Base-by-base conservation (phyloP, 169 alveolate species). In the Cryptosporidium canis region DNA sequence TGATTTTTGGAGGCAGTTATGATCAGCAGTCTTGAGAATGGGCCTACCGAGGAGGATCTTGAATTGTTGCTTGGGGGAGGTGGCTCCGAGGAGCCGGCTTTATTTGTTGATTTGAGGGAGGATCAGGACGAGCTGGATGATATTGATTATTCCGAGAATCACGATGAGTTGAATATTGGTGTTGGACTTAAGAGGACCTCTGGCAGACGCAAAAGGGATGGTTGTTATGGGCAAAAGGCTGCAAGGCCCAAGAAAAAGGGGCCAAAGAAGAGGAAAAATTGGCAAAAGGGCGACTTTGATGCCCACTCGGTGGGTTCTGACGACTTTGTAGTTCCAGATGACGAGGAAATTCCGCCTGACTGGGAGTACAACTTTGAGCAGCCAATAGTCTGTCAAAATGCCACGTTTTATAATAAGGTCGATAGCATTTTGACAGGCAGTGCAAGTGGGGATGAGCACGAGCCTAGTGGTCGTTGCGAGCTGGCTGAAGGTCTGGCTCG, bases 301-400 rank as follows among this genome's bases (percentile, higher is more conserved):
- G 27, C 8, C 21, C 12, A 18, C 18, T 72, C 71, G 37, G 24
- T 33, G n/a, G 68, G 53, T 29, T 77, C 77, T 53, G 87, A 77
- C 61, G 72, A 61, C n/a, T 77, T 77, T 77, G 64, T 77, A 14
- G 87, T 77, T 18, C 87, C 87, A 37, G 87, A 77, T 63, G 87
- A 77, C 24, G 87, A 55, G 16, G n/a, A 24, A 9, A 77, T 77
- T 29, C 87, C 87, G 3, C 87, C 87, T 16, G 87, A 77, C 35
- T 77, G 87, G 87, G 87, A 77, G 21, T 77, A 77, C 37, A 58
- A 77, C 27, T 77, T 35, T 55, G 77, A 55, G 18, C 21, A 58
- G 9, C 87, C 87, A 44, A 77, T 77, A 21, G 72, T 61, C 3
- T 58, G 72, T 14, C 77, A 77, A 58, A 41, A 77, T 55, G 72